Base-by-base conservation (phyloP, 805 yeast genomes). In the Saccharomyces paradoxus region DNA sequence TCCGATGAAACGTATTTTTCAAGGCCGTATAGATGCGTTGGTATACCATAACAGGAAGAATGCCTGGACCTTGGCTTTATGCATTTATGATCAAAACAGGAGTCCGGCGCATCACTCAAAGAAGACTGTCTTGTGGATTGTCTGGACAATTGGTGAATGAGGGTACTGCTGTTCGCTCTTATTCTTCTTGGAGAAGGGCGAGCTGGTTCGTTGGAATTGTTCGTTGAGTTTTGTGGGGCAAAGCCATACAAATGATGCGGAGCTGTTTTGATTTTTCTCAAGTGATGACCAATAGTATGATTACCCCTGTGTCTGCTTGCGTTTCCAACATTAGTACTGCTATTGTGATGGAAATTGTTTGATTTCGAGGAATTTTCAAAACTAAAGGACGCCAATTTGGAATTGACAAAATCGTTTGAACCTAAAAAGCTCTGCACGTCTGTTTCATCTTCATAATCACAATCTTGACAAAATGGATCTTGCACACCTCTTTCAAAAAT, bases 401-500 rank as follows among this genome's bases (percentile, higher is more conserved):
- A 37, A 21, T n/a, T 37, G 6, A 37, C 44, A n/a, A 37, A 37
- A 17, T 37, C 44, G 8, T 37, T 37, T 37, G 44, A 8, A 10
- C 44, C 44, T 37, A 37, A 1, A 6, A 37, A 37, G 24, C 12
- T 37, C 9, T 17, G 44, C 9, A 17, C 44, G 24, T 8, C 24
- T 6, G 24, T 37, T 14, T 56, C 62, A 28, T 59, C 63, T 22
- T 57, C 64, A 13, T 46, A 53, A 58, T 62, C 65, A 59, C 71
- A 66, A 55, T 63, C 59, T 55, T 54, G 57, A 50, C 62, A 51
- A 56, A 68, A 52, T 48, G 66, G 64, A 56, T 65, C 62, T 55
- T 63, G 64, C 17, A 64, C 63, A 41, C 67, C 56, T 54, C 66
- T 57, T 53, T 66, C 70, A 49, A 66, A 66, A 46, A 66, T 63